Evolutionary conservation across 176 grass and related monocot species (phyloP).

Genomic region (Oryza officinalis): DNA sequence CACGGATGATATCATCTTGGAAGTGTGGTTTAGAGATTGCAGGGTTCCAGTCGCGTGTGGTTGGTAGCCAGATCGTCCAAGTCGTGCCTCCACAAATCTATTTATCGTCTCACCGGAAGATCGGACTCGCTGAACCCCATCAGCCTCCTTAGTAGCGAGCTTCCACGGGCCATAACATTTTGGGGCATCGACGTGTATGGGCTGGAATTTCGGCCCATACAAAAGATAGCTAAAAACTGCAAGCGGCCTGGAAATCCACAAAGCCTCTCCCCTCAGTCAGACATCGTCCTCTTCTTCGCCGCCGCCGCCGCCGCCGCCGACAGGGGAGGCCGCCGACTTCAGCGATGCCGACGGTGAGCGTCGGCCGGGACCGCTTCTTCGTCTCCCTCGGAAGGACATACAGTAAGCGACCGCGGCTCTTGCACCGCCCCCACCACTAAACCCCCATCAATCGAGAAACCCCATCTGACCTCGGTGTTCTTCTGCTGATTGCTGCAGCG

Average conservation of each 20-base stretch:
- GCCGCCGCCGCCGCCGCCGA: background rate
- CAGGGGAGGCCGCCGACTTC: background rate
- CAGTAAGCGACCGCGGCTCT: conserved; percentile 36
- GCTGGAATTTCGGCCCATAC: background rate
- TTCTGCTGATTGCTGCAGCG: conserved; percentile 41
- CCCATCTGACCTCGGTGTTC: background rate
- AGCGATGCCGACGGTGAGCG: conserved; percentile 65
- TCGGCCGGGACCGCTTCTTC: conserved; percentile 75
- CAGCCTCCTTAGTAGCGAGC: no score
- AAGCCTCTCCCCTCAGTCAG: background rate
- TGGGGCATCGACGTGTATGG: background rate
- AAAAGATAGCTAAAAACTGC: no score
- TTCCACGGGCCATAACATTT: background rate
- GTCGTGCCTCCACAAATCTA: no score
- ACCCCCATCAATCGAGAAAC: background rate
- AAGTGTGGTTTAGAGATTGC: no score
- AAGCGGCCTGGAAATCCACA: background rate
- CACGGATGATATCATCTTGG: no score
- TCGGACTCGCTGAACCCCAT: no score
- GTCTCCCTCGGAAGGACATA: conserved; percentile 52
- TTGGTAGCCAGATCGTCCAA: no score
- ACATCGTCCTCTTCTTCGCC: background rate
- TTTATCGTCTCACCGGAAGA: no score
- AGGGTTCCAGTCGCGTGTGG: no score
- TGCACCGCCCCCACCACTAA: no score